Evolutionary conservation across 208 protist species (phyloP).

Genomic region (Trypanosoma melophagium): DNA sequence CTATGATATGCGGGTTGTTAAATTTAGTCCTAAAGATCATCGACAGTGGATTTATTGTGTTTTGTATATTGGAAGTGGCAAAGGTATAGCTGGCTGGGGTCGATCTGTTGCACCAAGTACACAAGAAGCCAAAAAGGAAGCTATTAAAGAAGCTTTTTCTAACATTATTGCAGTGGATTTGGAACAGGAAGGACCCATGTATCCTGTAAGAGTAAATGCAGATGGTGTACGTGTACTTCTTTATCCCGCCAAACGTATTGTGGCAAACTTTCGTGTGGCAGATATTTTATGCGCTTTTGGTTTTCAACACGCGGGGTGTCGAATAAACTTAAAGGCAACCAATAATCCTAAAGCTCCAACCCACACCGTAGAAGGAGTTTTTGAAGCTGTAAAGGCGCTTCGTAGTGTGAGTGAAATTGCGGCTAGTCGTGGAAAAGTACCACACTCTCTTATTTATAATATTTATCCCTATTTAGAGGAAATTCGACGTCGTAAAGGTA

Average conservation of each 20-base stretch:
- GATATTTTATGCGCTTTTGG: slow-evolving; percentile 94
- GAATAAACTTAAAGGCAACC: slow-evolving; percentile 75
- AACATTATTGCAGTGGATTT: slow-evolving; percentile 93
- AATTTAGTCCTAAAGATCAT: slow-evolving; percentile 92
- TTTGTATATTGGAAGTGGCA: slow-evolving; percentile 89
- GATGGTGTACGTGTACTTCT: slow-evolving; percentile 88
- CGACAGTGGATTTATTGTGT: slow-evolving; percentile 93
- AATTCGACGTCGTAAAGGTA: slow-evolving; percentile 88
- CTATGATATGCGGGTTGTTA: slow-evolving; percentile 92
- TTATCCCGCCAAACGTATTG: slow-evolving; percentile 88
- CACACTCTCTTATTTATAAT: slow-evolving; percentile 91
- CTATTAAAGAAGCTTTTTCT: slow-evolving; percentile 87
- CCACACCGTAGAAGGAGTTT: slow-evolving; percentile 89
- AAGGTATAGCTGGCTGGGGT: slow-evolving; percentile 90
- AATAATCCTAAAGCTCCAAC: slow-evolving; percentile 89
- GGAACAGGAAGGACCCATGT: slow-evolving; percentile 93
- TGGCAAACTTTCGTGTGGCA: slow-evolving; percentile 89
- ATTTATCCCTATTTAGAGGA: slow-evolving; percentile 94
- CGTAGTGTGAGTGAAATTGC: slow-evolving; percentile 91
- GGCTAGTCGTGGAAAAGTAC: slow-evolving; percentile 90
- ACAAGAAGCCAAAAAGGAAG: slow-evolving; percentile 90
- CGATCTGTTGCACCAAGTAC: slow-evolving; percentile 88
- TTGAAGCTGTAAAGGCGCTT: slow-evolving; percentile 88
- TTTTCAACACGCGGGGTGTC: slow-evolving; percentile 89
- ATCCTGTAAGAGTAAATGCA: slow-evolving; percentile 88